Evolutionary conservation across 2,329 filamentous ascomycete genomes (phyloP).

Genomic region (Fusarium proliferatum): DNA sequence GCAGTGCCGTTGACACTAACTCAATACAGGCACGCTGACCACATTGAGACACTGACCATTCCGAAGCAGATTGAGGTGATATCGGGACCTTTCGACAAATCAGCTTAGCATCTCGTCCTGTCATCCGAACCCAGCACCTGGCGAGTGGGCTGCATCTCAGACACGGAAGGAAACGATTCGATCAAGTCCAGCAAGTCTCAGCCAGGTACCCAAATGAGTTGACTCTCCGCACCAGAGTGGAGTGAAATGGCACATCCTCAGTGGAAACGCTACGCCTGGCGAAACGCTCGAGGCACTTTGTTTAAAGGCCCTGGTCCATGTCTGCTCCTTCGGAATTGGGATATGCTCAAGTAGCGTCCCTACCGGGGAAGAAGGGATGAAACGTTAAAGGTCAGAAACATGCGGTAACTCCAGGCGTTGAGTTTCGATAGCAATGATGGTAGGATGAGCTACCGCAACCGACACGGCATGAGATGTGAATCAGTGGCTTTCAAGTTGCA

Average conservation of each 20-base stretch:
- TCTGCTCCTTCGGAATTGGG: not conserved
- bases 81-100: not conserved
- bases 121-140: constrained; percentile 11
- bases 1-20: not conserved
- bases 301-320: constrained; percentile 34
- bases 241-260: constrained; percentile 17
- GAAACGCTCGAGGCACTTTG: constrained; percentile 29
- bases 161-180: constrained; percentile 16
- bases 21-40: not conserved
- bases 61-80: not conserved
- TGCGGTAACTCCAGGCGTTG: constrained; percentile 7
- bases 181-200: constrained; percentile 1
- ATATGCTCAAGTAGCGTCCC: constrained; percentile 3
- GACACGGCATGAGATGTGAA: constrained; percentile 2
- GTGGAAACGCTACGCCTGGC: constrained; percentile 33
- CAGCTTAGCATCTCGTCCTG: not conserved
- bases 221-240: constrained; percentile 37
- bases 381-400: constrained; percentile 36
- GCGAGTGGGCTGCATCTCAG: constrained; percentile 19
- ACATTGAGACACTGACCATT: not conserved
- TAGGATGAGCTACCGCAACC: not conserved
- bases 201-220: not conserved
- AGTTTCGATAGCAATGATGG: constrained; percentile 14
- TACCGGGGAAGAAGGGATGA: constrained; percentile 39
- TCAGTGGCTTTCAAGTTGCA: constrained; percentile 6